Conservation (phyloP, 148 eudicot genomes). For the Arbutus unedo region DNA sequence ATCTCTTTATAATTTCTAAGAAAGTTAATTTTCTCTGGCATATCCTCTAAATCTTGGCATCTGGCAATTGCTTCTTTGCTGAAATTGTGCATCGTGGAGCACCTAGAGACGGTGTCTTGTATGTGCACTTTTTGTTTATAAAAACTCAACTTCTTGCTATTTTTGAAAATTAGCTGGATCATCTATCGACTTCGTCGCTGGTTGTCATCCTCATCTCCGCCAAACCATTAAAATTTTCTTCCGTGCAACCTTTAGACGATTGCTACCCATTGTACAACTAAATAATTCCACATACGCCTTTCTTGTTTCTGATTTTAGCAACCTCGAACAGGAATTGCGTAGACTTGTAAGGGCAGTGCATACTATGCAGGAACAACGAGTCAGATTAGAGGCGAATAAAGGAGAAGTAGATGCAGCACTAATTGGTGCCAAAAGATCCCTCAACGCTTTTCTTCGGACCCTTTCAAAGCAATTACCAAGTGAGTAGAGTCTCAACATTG, state of each 20-base stretch:
- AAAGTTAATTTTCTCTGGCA: background rate
- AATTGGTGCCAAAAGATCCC: background rate
- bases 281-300: background rate
- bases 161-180: background rate
- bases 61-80: background rate
- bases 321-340: background rate
- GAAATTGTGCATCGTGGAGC: background rate
- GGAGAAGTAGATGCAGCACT: background rate
- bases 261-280: background rate
- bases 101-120: background rate
- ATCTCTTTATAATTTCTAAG: no score
- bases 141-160: background rate
- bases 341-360: conserved; percentile 3
- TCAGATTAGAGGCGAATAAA: background rate
- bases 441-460: background rate
- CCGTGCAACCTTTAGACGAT: background rate
- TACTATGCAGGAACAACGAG: background rate
- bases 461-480: background rate
- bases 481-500: conserved; percentile 2
- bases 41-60: background rate
- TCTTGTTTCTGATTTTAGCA: background rate
- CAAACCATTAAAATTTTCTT: background rate
- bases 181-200: background rate
- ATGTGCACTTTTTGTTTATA: background rate
- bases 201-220: background rate